phyloP scores from a whole-genome alignment of 495 filamentous ascomycete genomes.

The Melanomma pulvis-pyrius region DNA sequence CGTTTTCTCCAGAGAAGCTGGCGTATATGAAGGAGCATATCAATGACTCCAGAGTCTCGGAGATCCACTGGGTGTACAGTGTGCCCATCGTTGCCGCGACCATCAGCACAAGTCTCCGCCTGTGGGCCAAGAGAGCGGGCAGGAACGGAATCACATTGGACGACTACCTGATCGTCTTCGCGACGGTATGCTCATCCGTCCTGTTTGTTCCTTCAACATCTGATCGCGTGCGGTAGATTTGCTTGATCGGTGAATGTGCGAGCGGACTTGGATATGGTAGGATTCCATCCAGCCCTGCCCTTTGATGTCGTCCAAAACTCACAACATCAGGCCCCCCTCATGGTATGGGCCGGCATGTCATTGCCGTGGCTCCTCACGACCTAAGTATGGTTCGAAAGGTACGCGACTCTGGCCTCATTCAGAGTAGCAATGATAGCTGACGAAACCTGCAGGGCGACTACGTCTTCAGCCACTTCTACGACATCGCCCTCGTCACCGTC shows the following conservation, averaged over 20 bases:
- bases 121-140: constrained; percentile 30
- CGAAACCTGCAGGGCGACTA: constrained; percentile 26
- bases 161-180: constrained; percentile 35
- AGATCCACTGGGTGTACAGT: constrained; percentile 32
- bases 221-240: constrained; percentile 22
- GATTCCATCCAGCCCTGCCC: neutral
- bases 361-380: constrained; percentile 19
- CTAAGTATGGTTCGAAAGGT: constrained; percentile 32
- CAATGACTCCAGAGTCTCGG: constrained; percentile 24
- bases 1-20: constrained; percentile 34
- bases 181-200: constrained; percentile 23
- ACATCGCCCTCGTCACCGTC: constrained; percentile 33
- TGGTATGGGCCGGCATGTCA: constrained; percentile 36
- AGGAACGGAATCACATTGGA: constrained; percentile 35
- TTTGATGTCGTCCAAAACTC: neutral
- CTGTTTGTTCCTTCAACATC: neutral
- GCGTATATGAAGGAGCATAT: constrained; percentile 35
- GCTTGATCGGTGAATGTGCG: constrained; percentile 31
- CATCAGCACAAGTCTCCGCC: constrained; percentile 19
- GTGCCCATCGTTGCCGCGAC: constrained; percentile 21
- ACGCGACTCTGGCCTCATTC: neutral
- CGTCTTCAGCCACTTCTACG: constrained; percentile 39
- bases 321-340: constrained; percentile 30
- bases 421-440: neutral
- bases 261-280: constrained; percentile 35